Base-by-base conservation (phyloP, 257 asterid species). In the Cinchona pubescens region DNA sequence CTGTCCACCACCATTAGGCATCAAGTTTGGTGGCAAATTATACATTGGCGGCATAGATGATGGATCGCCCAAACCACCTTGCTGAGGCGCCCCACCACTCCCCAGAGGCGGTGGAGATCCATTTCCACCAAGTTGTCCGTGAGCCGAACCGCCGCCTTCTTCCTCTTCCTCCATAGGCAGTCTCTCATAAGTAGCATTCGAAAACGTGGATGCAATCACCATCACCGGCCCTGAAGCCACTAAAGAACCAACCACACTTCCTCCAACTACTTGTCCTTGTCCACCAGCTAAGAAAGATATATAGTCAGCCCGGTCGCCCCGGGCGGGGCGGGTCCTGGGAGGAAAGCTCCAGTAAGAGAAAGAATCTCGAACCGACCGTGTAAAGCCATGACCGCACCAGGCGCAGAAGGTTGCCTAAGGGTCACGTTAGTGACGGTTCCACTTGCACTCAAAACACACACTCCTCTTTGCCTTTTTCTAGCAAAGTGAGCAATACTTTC, bases 211-310 rank as follows among this genome's bases (percentile, higher is more conserved):
- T 0, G 92, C 94, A 38, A 89, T 87, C 37, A 89, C 92, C 90
- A 89, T 89, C 2, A 89, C 94, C 0, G 94, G 94, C 2, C 92
- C 94, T 0, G 87, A 84, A 3, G 94, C 92, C 62, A 87, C 84
- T 5, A 89, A 79, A 0, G 94, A 32, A 2, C 94, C 94, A 38
- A 87, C 90, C 15, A 89, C 94, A 25, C 90, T 86, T 10, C 94
- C 94, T 0, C 94, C 94, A 11, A 89, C 64, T 11, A 89, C 92
- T 73, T 89, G 94, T 30, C 94, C 94, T 67, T 89, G 94, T 3
- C 85, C 86, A 0, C 92, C 92, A 0, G 92, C 88, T n/a, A 89
- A n/a, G n/a, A n/a, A n/a, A n/a, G 71, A 69, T 87, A 89, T 34
- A 86, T 86, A 15, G 94, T 87, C 76, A 89, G 75, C 60, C 92